Evolutionary conservation across 2,329 filamentous ascomycete species (phyloP).

Genomic region (Nothopassalora personata): DNA sequence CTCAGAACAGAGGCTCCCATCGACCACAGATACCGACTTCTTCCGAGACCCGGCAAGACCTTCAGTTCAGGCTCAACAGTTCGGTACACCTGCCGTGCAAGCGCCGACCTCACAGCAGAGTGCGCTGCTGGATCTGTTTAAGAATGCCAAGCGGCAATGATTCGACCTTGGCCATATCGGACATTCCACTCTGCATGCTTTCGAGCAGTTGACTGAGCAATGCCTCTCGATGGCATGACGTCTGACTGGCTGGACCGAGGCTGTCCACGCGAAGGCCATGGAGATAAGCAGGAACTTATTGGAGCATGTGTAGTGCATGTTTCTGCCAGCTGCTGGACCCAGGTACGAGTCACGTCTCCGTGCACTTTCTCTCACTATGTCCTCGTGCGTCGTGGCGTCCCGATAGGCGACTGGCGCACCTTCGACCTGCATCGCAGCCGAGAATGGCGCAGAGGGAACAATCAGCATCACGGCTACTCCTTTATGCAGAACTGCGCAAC

Average conservation of each 20-base stretch:
- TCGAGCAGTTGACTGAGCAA: neutral
- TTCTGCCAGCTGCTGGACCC: neutral
- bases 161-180: neutral
- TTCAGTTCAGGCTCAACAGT: neutral
- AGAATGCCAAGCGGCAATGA: conserved; percentile 19
- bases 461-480: no score
- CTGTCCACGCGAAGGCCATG: neutral
- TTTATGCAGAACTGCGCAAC: no score
- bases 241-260: neutral
- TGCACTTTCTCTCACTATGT: neutral
- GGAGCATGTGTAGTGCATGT: neutral
- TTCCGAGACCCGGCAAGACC: conserved; percentile 15
- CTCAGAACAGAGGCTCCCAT: conserved; percentile 6
- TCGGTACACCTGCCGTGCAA: neutral
- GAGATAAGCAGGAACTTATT: neutral
- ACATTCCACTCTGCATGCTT: neutral
- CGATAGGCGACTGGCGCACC: no score
- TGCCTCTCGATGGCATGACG: neutral
- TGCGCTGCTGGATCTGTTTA: conserved; percentile 22
- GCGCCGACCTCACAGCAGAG: conserved; percentile 1
- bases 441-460: neutral
- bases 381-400: no score
- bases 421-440: neutral
- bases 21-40: conserved; percentile 23
- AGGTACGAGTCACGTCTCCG: neutral